Evolutionary conservation across 2,329 filamentous ascomycete species (phyloP).

Genomic region (Alternaria alternata): DNA sequence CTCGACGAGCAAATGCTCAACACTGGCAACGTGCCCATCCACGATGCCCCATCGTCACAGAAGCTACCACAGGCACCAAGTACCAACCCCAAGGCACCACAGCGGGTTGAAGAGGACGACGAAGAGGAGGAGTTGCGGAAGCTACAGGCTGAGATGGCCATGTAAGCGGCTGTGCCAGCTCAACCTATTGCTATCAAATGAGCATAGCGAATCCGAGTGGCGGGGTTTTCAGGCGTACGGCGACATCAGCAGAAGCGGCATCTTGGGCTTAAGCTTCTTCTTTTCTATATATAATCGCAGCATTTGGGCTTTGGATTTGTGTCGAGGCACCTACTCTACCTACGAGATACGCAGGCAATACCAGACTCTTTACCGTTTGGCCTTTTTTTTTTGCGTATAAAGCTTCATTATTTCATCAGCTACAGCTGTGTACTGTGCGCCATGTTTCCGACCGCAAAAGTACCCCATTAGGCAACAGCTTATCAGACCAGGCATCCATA

Average conservation of each 20-base stretch:
- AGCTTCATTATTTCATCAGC: not conserved
- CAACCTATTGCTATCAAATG: not conserved
- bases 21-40: slow-evolving; percentile 83
- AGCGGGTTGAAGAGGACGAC: slow-evolving; percentile 77
- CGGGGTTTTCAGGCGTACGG: slow-evolving; percentile 26
- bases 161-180: slow-evolving; percentile 60
- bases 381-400: not conserved
- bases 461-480: not conserved
- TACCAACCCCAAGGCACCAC: slow-evolving; percentile 60
- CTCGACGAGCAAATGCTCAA: slow-evolving; percentile 94
- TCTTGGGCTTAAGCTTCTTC: slow-evolving; percentile 15
- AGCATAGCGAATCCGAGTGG: slow-evolving; percentile 6
- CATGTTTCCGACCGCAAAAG: not conserved
- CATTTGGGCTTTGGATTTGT: slow-evolving; percentile 18
- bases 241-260: slow-evolving; percentile 23
- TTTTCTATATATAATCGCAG: slow-evolving; percentile 16
- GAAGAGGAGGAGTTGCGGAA: slow-evolving; percentile 94
- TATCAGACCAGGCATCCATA: not conserved
- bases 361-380: slow-evolving; percentile 12
- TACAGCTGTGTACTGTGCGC: not conserved
- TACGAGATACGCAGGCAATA: slow-evolving; percentile 14
- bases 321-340: slow-evolving; percentile 6
- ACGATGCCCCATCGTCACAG: slow-evolving; percentile 70
- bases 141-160: slow-evolving; percentile 96
- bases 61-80: slow-evolving; percentile 78